Conservation (phyloP, 768 basidiomycete genomes). For the Mycena vitilis region DNA sequence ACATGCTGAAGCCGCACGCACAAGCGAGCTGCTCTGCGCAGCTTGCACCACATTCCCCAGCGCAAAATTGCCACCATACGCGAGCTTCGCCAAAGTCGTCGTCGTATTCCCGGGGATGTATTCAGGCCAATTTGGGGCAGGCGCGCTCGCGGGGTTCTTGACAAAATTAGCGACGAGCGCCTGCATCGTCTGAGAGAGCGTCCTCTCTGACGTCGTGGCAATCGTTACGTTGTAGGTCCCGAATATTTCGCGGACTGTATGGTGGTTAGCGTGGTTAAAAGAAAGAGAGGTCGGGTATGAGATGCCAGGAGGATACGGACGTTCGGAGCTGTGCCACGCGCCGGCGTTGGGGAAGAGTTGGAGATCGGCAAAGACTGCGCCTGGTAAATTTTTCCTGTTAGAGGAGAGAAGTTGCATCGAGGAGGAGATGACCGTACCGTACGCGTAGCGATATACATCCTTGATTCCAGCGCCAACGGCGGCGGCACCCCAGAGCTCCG, state of each 20-base stretch:
- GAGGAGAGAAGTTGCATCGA: background rate
- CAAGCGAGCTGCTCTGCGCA: conserved; percentile 26
- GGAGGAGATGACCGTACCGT: conserved; percentile 23
- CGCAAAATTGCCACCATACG: conserved; percentile 36
- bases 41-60: conserved; percentile 35
- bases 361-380: conserved; percentile 36
- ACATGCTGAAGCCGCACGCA: conserved; percentile 1
- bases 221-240: conserved; percentile 42
- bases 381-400: background rate
- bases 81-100: conserved; percentile 37
- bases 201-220: conserved; percentile 37
- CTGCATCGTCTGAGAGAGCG: conserved; percentile 42
- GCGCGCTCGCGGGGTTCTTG: conserved; percentile 32
- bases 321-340: conserved; percentile 39
- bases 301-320: conserved; percentile 21
- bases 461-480: conserved; percentile 30
- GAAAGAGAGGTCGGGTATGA: too few relatives aligned
- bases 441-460: conserved; percentile 39
- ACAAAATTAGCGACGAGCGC: conserved; percentile 36
- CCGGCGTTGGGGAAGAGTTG: conserved; percentile 39
- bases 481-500: conserved; percentile 29
- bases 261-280: background rate
- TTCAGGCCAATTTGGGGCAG: conserved; percentile 36
- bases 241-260: conserved; percentile 39
- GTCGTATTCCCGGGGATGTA: conserved; percentile 35